These are phyloP conservation scores for Tulasnella sp. DNA, from an alignment of 768 basidiomycete genomes.

Conservation along the genomic window DNA sequence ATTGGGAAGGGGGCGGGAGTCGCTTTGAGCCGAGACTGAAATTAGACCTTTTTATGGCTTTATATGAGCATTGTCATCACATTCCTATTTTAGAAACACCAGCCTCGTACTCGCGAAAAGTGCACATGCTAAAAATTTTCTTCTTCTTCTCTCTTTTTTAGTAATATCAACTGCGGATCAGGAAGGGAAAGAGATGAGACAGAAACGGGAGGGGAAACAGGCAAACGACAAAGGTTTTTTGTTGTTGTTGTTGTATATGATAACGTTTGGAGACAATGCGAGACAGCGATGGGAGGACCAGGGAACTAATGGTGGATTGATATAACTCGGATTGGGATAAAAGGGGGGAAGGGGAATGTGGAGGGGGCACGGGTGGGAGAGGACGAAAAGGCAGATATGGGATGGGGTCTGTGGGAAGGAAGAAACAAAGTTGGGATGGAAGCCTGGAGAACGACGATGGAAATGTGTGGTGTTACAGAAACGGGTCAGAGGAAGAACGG, in stretches of 20 bases:
- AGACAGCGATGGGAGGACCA: neutral
- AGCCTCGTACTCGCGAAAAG: slow-evolving; percentile 24
- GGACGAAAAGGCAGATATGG: neutral
- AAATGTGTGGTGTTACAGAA: neutral
- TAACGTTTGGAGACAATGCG: neutral
- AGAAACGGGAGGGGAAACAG: neutral
- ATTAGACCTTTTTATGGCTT: no score
- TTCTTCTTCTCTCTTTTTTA: neutral
- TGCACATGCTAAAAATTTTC: no score
- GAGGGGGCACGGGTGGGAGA: neutral
- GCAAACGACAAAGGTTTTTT: neutral
- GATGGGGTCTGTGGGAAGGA: neutral
- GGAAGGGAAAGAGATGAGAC: neutral
- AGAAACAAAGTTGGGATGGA: neutral
- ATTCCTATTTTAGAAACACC: slow-evolving; percentile 30
- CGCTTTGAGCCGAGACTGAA: no score
- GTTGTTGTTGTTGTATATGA: no score
- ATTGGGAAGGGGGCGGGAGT: no score
- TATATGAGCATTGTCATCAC: no score
- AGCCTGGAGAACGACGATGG: neutral
- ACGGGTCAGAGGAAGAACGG: neutral
- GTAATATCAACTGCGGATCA: neutral
- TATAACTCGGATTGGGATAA: neutral
- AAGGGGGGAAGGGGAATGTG: neutral
- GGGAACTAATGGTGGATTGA: neutral